These are phyloP conservation scores for Termitomyces bulborhizus DNA, from an alignment of 768 basidiomycete species.

Conservation along the genomic window DNA sequence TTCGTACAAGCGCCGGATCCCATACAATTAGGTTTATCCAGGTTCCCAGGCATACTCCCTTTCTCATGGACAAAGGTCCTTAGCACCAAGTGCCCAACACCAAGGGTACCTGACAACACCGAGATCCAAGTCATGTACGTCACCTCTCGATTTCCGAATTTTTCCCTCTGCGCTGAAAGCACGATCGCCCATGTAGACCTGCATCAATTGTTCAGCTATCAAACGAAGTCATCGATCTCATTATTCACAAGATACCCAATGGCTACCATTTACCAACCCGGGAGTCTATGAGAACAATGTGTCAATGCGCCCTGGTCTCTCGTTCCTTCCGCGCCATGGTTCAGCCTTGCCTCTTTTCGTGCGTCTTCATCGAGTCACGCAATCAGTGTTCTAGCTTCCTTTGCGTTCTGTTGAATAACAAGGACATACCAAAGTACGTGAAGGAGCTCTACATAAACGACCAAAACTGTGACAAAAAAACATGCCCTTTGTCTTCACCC, in stretches of 20 bases:
- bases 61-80: background rate
- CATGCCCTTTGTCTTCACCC: background rate
- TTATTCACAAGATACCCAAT: background rate
- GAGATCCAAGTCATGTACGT: background rate
- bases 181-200: background rate
- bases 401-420: background rate
- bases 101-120: background rate
- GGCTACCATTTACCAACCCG: background rate
- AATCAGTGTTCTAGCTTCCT: background rate
- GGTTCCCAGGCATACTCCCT: background rate
- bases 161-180: background rate
- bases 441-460: constrained; percentile 1
- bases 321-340: background rate
- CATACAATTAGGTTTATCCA: background rate
- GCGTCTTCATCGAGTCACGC: background rate
- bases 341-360: background rate
- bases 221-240: background rate
- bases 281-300: background rate
- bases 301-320: background rate
- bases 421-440: background rate
- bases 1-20: too few species aligned
- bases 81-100: background rate
- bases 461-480: background rate
- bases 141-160: background rate
- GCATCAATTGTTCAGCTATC: background rate